These are phyloP conservation scores for Exophiala sideris DNA, from an alignment of 2,329 filamentous ascomycete species.

Conservation along the genomic window DNA sequence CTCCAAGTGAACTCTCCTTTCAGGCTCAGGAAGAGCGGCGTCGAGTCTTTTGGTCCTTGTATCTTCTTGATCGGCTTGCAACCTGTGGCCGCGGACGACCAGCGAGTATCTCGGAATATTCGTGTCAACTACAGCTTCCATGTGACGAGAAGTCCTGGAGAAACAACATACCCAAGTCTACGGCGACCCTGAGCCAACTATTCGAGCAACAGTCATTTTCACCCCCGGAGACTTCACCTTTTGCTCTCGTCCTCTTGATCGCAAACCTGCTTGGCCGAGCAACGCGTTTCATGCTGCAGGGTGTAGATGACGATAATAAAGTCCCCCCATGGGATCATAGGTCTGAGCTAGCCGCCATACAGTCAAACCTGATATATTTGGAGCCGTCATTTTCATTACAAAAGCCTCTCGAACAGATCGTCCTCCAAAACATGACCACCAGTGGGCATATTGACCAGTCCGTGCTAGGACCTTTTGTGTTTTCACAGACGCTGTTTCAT, in stretches of 20 bases:
- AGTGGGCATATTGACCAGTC: neutral
- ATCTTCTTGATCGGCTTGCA: constrained; percentile 32
- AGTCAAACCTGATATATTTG: constrained; percentile 1
- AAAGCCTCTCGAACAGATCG: neutral
- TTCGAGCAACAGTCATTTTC: neutral
- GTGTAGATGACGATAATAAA: neutral
- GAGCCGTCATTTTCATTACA: neutral
- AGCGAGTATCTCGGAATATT: constrained; percentile 12
- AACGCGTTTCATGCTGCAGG: constrained; percentile 1
- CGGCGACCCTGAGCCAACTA: neutral
- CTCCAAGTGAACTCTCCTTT: constrained; percentile 18
- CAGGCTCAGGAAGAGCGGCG: constrained; percentile 32
- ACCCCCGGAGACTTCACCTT: neutral
- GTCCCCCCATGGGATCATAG: neutral
- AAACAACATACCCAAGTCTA: neutral
- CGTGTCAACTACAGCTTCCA: constrained; percentile 23
- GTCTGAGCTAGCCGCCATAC: neutral
- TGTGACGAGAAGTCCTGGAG: constrained; percentile 12
- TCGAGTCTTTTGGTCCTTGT: constrained; percentile 33
- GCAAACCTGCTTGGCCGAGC: neutral
- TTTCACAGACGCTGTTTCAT: constrained; percentile 1
- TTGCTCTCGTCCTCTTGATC: neutral
- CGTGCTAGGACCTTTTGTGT: neutral
- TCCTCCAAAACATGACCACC: neutral
- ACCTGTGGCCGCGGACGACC: constrained; percentile 27